A percentile compares a stretch with the other conserved stretches of the same genome.
Conservation (phyloP, 495 filamentous ascomycete genomes). For the Monascus purpureus region DNA sequence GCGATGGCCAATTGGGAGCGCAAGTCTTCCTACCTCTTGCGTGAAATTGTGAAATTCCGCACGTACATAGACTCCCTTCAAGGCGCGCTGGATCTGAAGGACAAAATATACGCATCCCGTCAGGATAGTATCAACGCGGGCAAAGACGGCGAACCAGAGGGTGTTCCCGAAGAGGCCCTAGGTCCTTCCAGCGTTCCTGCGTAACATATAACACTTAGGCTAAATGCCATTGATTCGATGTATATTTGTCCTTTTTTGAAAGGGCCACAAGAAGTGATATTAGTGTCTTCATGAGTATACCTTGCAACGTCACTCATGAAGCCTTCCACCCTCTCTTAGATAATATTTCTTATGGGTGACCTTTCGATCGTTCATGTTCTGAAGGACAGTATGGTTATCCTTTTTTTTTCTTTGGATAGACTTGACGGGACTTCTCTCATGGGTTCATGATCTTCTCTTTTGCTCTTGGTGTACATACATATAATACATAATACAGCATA, state of each 20-base stretch:
- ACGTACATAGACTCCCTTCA: constrained; percentile 81
- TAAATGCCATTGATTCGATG: no score
- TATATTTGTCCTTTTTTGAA: no score
- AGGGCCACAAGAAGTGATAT: no score
- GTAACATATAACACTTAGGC: no score
- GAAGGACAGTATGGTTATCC: constrained; percentile 4
- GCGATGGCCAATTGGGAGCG: constrained; percentile 95
- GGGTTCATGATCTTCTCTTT: constrained; percentile 12
- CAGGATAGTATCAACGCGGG: constrained; percentile 11
- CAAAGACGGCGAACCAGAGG: constrained; percentile 1
- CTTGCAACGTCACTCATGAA: no score
- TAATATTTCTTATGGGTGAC: no score
- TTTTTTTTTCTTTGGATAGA: constrained; percentile 11
- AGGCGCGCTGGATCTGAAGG: constrained; percentile 42
- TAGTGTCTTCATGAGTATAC: no score
- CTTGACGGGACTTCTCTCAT: constrained; percentile 14
- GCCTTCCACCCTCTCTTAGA: constrained; percentile 1
- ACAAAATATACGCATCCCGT: constrained; percentile 31
- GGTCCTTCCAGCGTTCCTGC: not conserved
- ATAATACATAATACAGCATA: constrained; percentile 2
- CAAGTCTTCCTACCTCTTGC: constrained; percentile 77
- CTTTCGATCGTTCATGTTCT: no score
- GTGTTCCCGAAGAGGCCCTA: not conserved
- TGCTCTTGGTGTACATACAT: constrained; percentile 1
- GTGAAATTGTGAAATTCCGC: constrained; percentile 92